Evolutionary conservation across 441 rosid genomes (phyloP), one percentile per base, ranked within the genome.

Genomic region (Breynia disticha): DNA sequence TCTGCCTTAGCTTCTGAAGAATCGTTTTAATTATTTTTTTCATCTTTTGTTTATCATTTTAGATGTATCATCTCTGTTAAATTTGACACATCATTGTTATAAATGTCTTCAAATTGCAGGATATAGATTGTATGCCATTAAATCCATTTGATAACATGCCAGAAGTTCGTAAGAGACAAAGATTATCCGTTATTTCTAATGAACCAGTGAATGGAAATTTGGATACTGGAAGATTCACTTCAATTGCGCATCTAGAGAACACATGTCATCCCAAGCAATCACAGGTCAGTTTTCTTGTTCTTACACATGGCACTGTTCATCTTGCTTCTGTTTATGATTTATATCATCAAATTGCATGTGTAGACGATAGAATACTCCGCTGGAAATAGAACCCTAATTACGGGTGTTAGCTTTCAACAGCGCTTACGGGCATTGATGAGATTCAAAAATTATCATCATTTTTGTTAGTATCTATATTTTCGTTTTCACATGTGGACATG

Each of bases 91-190:
- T 28, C 35, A 28, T 9, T 28, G 35, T 28, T 2, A 0, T 28
- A 4, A 28, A 28, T 28, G 35, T 28, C 4, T 28, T 28, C 3
- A 2, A 28, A 28, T 66, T 72, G 68, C 85, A 95, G 99, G 99
- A 91, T 76, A 71, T 86, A 72, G 96, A 95, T 69, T 91, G 97
- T 78, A 91, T 95, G 99, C 99, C 98, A 69, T 65, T 61, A 63
- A 78, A 86, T 77, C 85, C 90, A 10, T 61, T 78, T 57, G 96
- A 86, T 42, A 91, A 83, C 78, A 78, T 95, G 87, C 97, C 97
- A 16, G 99, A 88, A 71, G 79, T 80, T 74, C 82, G 86, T 67
- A 73, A 84, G 70, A 90, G 75, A 65, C 79, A 76, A 46, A 51
- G 67, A 64, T 68, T 71, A 44, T 55, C 76, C 41, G 56, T 56